Evolutionary conservation across 2,329 filamentous ascomycete species (phyloP), one percentile per base, ranked within the genome.

Genomic region (Microdochium trichocladiopsis): DNA sequence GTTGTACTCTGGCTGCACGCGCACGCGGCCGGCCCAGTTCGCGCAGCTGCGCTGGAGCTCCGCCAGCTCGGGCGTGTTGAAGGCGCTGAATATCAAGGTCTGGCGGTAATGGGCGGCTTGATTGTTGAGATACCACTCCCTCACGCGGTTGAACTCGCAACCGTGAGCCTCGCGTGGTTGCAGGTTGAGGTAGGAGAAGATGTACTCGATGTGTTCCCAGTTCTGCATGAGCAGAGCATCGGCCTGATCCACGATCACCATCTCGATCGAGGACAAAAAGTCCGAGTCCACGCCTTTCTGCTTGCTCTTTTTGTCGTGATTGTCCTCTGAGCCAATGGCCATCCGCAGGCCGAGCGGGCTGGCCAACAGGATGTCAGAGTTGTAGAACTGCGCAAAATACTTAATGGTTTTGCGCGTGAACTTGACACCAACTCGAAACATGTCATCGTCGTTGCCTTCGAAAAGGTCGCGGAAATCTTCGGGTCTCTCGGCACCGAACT

Each of bases 181-280:
- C 22, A 88, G 77, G 67, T 99, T 99, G 56, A 99, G 80, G 66
- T 96, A 90, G 56, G 90, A 84, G 63, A 97, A 92, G 61, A 96
- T 88, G 66, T 88, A 89, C 67, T 95, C 89, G 55, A 96, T 82
- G 65, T 99, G 93, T 63, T 96, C 91, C 92, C 93, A 97, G 67
- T 96, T 97, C 68, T 99, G 94, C 91, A 96, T 96, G 9, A 95
- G 81, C 43, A 96, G 80, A 0, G 91, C 91, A 68, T 97, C 92
- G 12, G 90, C 87, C 69, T 97, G 92, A 67, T 99, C 94, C 55
- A 96, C 78, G 48, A 97, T 78, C 28, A 94, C 84, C 50, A 99
- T 71, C 70, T 99, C 94, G 61, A 99, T 89, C 1, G 93, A 97
- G 53, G 88, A 93, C 14, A 99, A 77, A 66, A 96, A 99, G 69